These are phyloP conservation scores for Pelargonium fulgidum DNA, from an alignment of 441 rosid genomes.

Conservation along the genomic window DNA sequence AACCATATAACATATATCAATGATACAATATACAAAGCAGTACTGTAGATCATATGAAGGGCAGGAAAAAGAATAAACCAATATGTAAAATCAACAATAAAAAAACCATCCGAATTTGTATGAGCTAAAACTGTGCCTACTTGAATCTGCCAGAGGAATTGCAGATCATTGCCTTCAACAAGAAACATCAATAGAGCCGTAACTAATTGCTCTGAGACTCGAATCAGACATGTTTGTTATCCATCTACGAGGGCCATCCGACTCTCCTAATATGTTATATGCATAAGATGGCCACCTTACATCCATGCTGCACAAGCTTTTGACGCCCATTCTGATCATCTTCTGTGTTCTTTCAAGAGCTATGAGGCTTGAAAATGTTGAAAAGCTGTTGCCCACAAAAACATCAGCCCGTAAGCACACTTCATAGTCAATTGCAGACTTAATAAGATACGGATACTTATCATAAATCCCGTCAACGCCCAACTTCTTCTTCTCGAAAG, in stretches of 20 bases:
- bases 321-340: slow-evolving; percentile 49
- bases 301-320: slow-evolving; percentile 41
- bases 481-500: slow-evolving; percentile 74
- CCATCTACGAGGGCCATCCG: slow-evolving; percentile 65
- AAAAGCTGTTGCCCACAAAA: slow-evolving; percentile 84
- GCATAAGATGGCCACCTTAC: slow-evolving; percentile 83
- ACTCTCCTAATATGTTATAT: slow-evolving; percentile 62
- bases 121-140: not conserved
- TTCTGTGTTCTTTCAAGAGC: slow-evolving; percentile 85
- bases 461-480: slow-evolving; percentile 57
- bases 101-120: not conserved
- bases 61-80: not conserved
- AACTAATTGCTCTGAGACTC: slow-evolving; percentile 73
- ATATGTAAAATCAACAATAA: not conserved
- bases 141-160: not conserved
- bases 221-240: slow-evolving; percentile 76
- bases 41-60: not conserved
- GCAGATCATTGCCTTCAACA: slow-evolving; percentile 35
- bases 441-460: slow-evolving; percentile 72
- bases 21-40: no score
- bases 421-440: slow-evolving; percentile 88
- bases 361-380: slow-evolving; percentile 89
- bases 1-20: no score
- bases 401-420: slow-evolving; percentile 79
- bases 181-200: slow-evolving; percentile 60